Evolutionary conservation across 768 basidiomycete species (phyloP), one percentile per base, ranked within the genome.

Genomic region (Kwoniella sp.): DNA sequence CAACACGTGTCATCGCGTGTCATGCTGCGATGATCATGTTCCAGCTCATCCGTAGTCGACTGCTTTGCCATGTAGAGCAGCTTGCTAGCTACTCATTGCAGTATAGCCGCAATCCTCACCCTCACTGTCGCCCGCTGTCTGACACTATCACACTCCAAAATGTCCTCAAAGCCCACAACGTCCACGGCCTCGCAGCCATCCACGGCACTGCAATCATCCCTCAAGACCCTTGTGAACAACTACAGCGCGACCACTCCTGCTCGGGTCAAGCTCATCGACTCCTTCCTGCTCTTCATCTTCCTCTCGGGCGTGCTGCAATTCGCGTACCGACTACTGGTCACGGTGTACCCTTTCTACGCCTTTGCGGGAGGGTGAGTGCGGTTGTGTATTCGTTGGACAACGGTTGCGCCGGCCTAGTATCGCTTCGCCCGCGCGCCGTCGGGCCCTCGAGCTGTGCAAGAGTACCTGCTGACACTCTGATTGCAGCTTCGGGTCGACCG

Each of bases 271-370:
- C 84, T 92, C 76, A 84, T 98, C 71, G 95, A 99, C 78, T 77
- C 83, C 7, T 96, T 96, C 79, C 80, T 98, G 59, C 76, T 87
- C 55, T 95, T 93, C 80, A 80, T 93, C 65, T 84, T 96, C 78
- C 79, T 93, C 39, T 87, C 88, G 2, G 95, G 95, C 64, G 80
- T 92, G 53, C 71, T 83, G 38, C 92, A 96, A 73, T 96, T 99
- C 77, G 76, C 81, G 9, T 98, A 98, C 77, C 90, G 93, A 77
- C 76, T 93, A 26, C 79, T 89, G 60, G 80, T 99, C 57, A 90
- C 90, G 52, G 87, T 84, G 77, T 98, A 84, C 76, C 95, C 95
- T 20, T 96, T 92, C 80, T 96, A 99, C 63, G 90, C 95, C 32
- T 99, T 99, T 77, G 76, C 96, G 63, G 85, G 90, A 58, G 92